A percentile compares a stretch with the other conserved stretches of the same genome.
These are phyloP conservation scores for Vitis cinerea DNA, from an alignment of 164 flowering plant species.

Conservation along the genomic window DNA sequence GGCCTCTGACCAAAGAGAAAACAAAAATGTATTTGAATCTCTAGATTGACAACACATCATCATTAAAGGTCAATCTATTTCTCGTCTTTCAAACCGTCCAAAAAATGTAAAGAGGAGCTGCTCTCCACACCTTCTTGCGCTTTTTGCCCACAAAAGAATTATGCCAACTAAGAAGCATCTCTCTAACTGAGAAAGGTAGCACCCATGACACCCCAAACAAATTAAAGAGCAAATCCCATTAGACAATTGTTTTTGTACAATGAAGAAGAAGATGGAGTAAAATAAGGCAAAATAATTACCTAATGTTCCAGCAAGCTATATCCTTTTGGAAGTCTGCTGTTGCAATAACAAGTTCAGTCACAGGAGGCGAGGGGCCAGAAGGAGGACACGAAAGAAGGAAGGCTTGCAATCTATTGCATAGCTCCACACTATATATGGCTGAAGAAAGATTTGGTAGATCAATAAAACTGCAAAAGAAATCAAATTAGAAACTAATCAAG, in stretches of 20 bases:
- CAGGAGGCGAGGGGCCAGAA: slow-evolving; percentile 75
- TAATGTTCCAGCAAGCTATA: slow-evolving; percentile 72
- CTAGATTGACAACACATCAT: background rate
- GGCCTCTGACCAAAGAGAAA: too few species aligned
- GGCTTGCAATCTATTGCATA: slow-evolving; percentile 67
- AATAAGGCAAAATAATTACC: slow-evolving; percentile 32
- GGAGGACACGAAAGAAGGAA: slow-evolving; percentile 94
- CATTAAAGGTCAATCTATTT: too few species aligned
- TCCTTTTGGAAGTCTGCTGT: slow-evolving; percentile 86
- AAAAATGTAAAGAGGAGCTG: too few species aligned
- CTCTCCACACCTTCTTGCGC: too few species aligned
- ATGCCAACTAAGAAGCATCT: too few species aligned
- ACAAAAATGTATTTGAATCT: background rate
- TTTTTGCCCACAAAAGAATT: too few species aligned
- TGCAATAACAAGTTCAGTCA: slow-evolving; percentile 84
- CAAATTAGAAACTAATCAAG: too few species aligned
- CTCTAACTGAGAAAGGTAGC: too few species aligned
- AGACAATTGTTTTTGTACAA: too few species aligned
- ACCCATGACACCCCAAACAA: too few species aligned
- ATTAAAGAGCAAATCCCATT: too few species aligned
- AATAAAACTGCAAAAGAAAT: slow-evolving; percentile 57
- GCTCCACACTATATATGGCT: slow-evolving; percentile 85
- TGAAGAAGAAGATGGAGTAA: background rate
- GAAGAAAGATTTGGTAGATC: slow-evolving; percentile 88
- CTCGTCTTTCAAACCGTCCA: too few species aligned